Conservation (phyloP, 2,329 filamentous ascomycete genomes). For the Trichophyton equinum region DNA sequence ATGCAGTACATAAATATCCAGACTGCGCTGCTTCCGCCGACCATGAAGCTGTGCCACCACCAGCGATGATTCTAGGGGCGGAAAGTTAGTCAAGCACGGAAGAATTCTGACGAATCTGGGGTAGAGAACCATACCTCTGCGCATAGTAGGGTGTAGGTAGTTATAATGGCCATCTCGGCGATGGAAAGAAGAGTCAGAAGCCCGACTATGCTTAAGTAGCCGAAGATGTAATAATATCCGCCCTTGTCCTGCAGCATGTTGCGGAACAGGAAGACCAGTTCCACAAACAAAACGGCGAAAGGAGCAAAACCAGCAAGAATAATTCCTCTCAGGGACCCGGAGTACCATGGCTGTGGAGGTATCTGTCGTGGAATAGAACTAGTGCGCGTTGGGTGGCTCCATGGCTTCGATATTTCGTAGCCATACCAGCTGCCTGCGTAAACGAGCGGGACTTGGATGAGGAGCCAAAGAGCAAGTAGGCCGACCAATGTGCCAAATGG, state of each 20-base stretch:
- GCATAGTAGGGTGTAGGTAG: slow-evolving; percentile 71
- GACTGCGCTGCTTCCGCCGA: slow-evolving; percentile 61
- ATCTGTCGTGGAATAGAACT: slow-evolving; percentile 59
- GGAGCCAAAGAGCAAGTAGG: slow-evolving; percentile 65
- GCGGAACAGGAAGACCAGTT: slow-evolving; percentile 76
- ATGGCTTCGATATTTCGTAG: slow-evolving; percentile 52
- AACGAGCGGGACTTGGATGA: slow-evolving; percentile 74
- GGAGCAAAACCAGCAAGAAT: slow-evolving; percentile 66
- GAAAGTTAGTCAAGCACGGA: background rate
- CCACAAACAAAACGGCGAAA: slow-evolving; percentile 79
- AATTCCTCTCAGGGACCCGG: slow-evolving; percentile 48
- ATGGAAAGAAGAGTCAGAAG: slow-evolving; percentile 63
- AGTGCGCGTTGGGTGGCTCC: slow-evolving; percentile 74
- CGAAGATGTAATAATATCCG: slow-evolving; percentile 85
- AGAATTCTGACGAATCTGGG: background rate
- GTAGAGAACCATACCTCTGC: slow-evolving; percentile 44
- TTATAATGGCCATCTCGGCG: slow-evolving; percentile 71
- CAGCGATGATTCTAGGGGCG: slow-evolving; percentile 61
- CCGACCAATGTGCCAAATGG: slow-evolving; percentile 67
- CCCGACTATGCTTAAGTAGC: slow-evolving; percentile 64
- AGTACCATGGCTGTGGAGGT: slow-evolving; percentile 64
- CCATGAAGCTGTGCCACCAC: slow-evolving; percentile 83
- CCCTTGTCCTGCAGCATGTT: slow-evolving; percentile 83
- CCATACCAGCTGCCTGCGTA: slow-evolving; percentile 70
- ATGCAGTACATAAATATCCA: slow-evolving; percentile 76